Conservation (phyloP, 805 yeast species). For the Alloascoidea hylecoeti region DNA sequence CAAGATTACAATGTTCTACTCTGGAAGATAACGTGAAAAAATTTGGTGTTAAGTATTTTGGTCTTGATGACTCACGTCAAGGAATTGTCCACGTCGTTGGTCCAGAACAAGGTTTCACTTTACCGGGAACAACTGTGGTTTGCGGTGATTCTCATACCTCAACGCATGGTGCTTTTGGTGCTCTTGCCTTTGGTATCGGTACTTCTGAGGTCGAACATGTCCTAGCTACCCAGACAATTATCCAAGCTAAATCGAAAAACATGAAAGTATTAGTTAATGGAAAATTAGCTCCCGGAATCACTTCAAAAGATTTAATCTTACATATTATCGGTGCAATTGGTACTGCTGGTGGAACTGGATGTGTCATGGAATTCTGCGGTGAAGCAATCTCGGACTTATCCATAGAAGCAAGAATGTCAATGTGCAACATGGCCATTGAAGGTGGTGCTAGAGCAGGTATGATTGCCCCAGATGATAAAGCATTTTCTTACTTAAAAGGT, state of each 20-base stretch:
- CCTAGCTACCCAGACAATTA: conserved; percentile 90
- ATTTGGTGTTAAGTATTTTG: conserved; percentile 83
- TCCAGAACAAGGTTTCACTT: conserved; percentile 97
- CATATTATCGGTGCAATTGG: conserved; percentile 96
- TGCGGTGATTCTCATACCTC: conserved; percentile 99
- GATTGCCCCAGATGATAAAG: conserved; percentile 90
- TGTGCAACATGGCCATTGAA: conserved; percentile 98
- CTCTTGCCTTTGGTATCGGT: conserved; percentile 97
- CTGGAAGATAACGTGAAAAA: conserved; percentile 85
- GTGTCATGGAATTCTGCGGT: conserved; percentile 95
- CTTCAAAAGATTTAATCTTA: conserved; percentile 88
- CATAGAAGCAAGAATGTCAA: conserved; percentile 98
- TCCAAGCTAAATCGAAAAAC: conserved; percentile 91
- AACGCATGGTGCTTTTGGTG: conserved; percentile 97
- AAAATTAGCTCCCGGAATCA: conserved; percentile 73
- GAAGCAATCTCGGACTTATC: conserved; percentile 79
- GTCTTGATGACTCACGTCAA: conserved; percentile 89
- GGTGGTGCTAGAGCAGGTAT: conserved; percentile 99
- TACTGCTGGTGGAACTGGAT: conserved; percentile 99
- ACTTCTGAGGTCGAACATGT: conserved; percentile 99
- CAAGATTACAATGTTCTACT: conserved; percentile 84
- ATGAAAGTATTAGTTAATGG: conserved; percentile 87
- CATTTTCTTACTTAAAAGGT: conserved; percentile 81
- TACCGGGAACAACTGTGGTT: conserved; percentile 97
- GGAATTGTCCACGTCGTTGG: conserved; percentile 98